phyloP scores from a whole-genome alignment of 805 yeast genomes.

The Zygosaccharomyces gambellarensis region DNA sequence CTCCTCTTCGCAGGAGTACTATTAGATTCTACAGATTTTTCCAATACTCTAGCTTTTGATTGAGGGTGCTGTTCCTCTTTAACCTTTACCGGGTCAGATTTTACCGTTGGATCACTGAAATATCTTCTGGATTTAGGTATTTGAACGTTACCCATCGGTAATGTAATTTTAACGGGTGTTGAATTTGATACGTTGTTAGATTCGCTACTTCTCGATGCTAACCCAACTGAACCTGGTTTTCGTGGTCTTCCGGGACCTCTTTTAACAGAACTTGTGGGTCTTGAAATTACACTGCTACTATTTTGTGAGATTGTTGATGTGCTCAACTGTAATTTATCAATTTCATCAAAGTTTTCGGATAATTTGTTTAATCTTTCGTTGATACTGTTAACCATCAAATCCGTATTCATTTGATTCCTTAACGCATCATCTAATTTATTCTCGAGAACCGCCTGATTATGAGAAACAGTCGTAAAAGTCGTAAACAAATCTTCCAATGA shows the following conservation, averaged over 20 bases:
- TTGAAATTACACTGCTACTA: constrained; percentile 3
- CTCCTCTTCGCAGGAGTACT: constrained; percentile 20
- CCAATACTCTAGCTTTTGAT: not conserved
- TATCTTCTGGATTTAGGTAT: constrained; percentile 32
- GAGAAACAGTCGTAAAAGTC: constrained; percentile 28
- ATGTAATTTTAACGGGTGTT: constrained; percentile 16
- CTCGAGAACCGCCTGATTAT: constrained; percentile 35
- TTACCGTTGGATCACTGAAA: constrained; percentile 27
- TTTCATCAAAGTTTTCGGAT: constrained; percentile 7
- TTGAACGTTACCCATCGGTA: constrained; percentile 29
- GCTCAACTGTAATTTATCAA: constrained; percentile 2
- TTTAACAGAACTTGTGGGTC: constrained; percentile 12
- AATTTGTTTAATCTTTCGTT: constrained; percentile 20
- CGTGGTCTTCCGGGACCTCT: constrained; percentile 36
- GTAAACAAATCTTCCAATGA: constrained; percentile 25
- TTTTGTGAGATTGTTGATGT: not conserved
- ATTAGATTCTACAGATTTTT: not conserved
- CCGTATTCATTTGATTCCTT: constrained; percentile 36
- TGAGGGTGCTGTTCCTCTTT: constrained; percentile 7
- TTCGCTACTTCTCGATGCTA: constrained; percentile 2
- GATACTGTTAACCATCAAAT: constrained; percentile 30
- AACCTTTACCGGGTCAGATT: constrained; percentile 8
- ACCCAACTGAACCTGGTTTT: constrained; percentile 18
- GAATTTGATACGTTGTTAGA: constrained; percentile 3
- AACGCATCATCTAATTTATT: constrained; percentile 34